Percentiles rank a stretch among this genome's conserved stretches.
Conservation (phyloP, 305 asterid genomes). For the Rubia peregrina region DNA sequence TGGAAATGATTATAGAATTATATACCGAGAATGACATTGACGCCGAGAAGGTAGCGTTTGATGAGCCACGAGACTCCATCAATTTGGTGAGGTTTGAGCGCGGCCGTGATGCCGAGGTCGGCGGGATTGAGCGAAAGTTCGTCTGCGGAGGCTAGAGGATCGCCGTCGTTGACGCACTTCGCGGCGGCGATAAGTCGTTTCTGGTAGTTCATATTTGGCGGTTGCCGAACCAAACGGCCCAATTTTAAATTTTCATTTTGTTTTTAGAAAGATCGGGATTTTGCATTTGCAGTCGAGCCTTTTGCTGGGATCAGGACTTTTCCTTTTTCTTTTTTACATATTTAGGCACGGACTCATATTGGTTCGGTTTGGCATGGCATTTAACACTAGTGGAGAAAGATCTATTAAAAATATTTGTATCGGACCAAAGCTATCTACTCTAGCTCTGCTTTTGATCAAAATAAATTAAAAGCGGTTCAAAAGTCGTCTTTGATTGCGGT, state of each 20-base stretch:
- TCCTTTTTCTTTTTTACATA: background rate
- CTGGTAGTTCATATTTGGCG: constrained; percentile 54
- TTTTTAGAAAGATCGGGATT: background rate
- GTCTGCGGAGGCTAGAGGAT: constrained; percentile 31
- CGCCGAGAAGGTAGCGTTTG: constrained; percentile 68
- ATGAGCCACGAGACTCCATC: constrained; percentile 89
- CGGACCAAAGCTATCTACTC: too few species aligned
- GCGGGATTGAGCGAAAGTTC: constrained; percentile 22
- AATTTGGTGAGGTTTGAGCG: constrained; percentile 75
- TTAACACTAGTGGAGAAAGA: too few species aligned
- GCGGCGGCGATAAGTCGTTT: constrained; percentile 69
- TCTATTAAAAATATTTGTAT: too few species aligned
- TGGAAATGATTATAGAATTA: background rate
- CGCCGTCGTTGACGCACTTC: constrained; percentile 55
- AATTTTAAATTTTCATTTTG: background rate
- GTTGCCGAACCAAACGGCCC: constrained; percentile 9
- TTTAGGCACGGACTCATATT: too few species aligned
- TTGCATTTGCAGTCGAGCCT: background rate
- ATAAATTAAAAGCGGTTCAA: too few species aligned
- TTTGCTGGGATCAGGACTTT: background rate
- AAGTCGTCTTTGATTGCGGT: too few species aligned
- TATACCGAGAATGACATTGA: constrained; percentile 85
- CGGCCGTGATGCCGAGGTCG: constrained; percentile 50
- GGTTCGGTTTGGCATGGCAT: too few species aligned
- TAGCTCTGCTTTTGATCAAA: too few species aligned